Conservation (phyloP, 352 stramenopile genomes). For the Globisporangium iwayamae region DNA sequence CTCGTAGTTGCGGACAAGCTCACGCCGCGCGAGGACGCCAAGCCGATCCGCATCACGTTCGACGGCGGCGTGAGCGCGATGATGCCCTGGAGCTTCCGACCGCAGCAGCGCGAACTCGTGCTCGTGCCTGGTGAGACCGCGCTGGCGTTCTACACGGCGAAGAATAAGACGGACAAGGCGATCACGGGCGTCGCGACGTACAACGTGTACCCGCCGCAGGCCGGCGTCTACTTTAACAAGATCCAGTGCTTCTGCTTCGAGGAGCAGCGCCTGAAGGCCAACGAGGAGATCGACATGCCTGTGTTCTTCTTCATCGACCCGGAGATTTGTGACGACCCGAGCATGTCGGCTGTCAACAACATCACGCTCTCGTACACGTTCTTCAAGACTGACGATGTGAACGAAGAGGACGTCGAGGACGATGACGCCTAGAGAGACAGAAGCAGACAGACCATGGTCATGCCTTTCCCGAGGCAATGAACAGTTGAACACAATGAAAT, state of each 20-base stretch:
- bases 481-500: neutral
- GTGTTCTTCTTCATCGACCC: constrained; percentile 99
- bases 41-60: constrained; percentile 96
- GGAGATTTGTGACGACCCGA: constrained; percentile 96
- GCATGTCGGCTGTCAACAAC: constrained; percentile 95
- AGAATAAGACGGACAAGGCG: constrained; percentile 95
- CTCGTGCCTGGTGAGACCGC: constrained; percentile 96
- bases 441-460: neutral
- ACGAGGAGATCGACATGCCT: constrained; percentile 99
- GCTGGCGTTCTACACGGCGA: constrained; percentile 98
- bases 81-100: constrained; percentile 97
- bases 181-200: constrained; percentile 99
- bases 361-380: constrained; percentile 99
- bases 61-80: constrained; percentile 92
- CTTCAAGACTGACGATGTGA: constrained; percentile 96
- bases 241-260: constrained; percentile 99
- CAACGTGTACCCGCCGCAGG: constrained; percentile 98
- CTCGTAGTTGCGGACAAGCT: constrained; percentile 82
- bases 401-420: constrained; percentile 85
- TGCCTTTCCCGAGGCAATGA: neutral
- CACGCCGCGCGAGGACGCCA: constrained; percentile 87
- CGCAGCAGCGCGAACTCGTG: constrained; percentile 92
- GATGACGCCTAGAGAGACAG: constrained; percentile 24
- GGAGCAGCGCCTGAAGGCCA: constrained; percentile 95
- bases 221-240: constrained; percentile 99